Evolutionary conservation across 2,329 filamentous ascomycete species (phyloP).

Genomic region (Nannizzia gypsea): DNA sequence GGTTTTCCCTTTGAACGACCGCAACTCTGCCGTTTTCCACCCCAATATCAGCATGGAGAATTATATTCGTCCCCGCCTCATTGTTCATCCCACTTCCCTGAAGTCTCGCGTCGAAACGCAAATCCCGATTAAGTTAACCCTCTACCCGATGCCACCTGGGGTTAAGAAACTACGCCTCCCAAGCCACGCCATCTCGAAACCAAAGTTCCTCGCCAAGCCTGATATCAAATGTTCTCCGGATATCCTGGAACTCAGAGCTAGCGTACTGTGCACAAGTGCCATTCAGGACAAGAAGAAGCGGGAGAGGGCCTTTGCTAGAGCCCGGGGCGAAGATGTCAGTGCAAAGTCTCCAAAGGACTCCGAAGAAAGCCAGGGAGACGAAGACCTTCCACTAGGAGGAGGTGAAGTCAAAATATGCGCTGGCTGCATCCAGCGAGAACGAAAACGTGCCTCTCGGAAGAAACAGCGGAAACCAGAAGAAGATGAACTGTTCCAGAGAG

Average conservation of each 20-base stretch:
- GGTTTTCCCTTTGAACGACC: conserved; percentile 15
- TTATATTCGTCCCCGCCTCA: conserved; percentile 36
- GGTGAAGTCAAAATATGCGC: conserved; percentile 87
- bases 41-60: conserved; percentile 22
- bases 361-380: conserved; percentile 47
- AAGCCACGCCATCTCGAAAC: conserved; percentile 83
- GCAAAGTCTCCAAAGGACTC: conserved; percentile 29
- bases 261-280: conserved; percentile 82
- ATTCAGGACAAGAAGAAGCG: conserved; percentile 62
- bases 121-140: conserved; percentile 72
- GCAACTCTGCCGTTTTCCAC: conserved; percentile 21
- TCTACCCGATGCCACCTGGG: conserved; percentile 62
- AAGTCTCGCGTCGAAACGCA: conserved; percentile 96
- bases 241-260: conserved; percentile 66
- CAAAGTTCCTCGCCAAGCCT: conserved; percentile 73
- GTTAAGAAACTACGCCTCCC: conserved; percentile 77
- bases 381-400: conserved; percentile 67
- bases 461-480: conserved; percentile 90
- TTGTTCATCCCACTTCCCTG: conserved; percentile 54
- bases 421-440: conserved; percentile 83
- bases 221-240: conserved; percentile 51
- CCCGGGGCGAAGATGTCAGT: conserved; percentile 34
- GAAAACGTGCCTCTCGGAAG: conserved; percentile 81
- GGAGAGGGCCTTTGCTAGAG: conserved; percentile 54
- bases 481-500: conserved; percentile 72